A percentile compares a stretch with the other conserved stretches of the same genome.
Evolutionary conservation across 257 asterid species (phyloP).

Genomic region (Solanum paucissectum): DNA sequence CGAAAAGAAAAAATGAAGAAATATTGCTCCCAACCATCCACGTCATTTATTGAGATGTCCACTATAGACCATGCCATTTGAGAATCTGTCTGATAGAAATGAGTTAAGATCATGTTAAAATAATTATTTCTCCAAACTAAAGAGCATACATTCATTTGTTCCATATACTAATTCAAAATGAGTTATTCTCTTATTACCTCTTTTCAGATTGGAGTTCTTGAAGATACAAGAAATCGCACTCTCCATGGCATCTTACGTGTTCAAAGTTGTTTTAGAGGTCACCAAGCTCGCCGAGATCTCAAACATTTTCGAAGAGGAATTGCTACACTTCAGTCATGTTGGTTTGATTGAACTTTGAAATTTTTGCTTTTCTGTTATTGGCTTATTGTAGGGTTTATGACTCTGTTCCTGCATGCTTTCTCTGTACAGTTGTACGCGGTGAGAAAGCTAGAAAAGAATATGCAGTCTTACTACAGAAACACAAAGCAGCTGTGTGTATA

Average conservation of each 20-base stretch:
- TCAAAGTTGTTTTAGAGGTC: conserved; percentile 98
- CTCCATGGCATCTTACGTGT: conserved; percentile 89
- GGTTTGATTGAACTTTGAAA: not conserved
- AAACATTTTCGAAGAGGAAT: conserved; percentile 53
- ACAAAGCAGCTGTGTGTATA: conserved; percentile 71
- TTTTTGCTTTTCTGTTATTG: not conserved
- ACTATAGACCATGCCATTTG: not conserved
- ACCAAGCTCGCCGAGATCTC: conserved; percentile 64
- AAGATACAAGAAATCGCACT: conserved; percentile 90
- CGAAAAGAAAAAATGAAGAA: not conserved
- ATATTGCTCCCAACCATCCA: not conserved
- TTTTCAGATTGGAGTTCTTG: conserved; percentile 83
- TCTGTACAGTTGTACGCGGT: conserved; percentile 68
- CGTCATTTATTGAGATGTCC: not conserved
- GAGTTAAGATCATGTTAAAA: not conserved
- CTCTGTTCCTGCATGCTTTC: conserved; percentile 6
- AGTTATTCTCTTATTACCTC: not conserved
- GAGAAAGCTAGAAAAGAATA: conserved; percentile 73
- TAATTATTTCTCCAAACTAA: not conserved
- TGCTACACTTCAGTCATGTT: conserved; percentile 77
- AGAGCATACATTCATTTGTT: not conserved
- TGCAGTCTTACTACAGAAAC: conserved; percentile 39
- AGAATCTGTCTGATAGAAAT: not conserved
- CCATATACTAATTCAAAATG: not conserved
- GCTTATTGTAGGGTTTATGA: not conserved